phyloP scores from a whole-genome alignment of 2,329 filamentous ascomycete genomes.

The Fonsecaea nubica region DNA sequence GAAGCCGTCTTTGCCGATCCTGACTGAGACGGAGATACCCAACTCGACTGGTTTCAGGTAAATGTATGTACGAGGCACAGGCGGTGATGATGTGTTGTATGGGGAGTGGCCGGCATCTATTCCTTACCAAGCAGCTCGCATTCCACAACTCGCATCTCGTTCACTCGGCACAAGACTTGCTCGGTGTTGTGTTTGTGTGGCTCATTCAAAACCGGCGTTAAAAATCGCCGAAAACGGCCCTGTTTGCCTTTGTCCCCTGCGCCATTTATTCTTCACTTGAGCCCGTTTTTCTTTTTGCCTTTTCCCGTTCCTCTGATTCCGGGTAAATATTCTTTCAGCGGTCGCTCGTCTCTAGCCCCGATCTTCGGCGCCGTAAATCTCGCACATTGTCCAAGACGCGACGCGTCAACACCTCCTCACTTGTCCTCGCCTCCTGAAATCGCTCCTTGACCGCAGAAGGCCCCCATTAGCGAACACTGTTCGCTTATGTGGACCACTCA shows the following conservation, averaged over 20 bases:
- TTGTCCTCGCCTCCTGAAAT: neutral
- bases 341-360: neutral
- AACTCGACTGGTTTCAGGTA: neutral
- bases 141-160: neutral
- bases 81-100: neutral
- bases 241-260: neutral
- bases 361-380: slow-evolving; percentile 1
- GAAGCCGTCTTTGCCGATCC: slow-evolving; percentile 2
- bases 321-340: neutral
- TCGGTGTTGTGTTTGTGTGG: neutral
- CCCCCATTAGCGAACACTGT: neutral
- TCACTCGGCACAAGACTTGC: too few species aligned
- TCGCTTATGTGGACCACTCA: neutral
- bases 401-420: neutral
- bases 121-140: slow-evolving; percentile 2
- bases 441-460: neutral
- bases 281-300: neutral
- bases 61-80: neutral
- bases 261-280: neutral
- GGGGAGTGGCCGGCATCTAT: neutral
- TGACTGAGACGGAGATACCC: neutral
- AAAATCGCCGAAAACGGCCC: neutral
- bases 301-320: neutral
- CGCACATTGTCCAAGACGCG: neutral
- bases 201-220: neutral